Conservation (phyloP, 257 asterid species). For the Solanum medicagineum region DNA sequence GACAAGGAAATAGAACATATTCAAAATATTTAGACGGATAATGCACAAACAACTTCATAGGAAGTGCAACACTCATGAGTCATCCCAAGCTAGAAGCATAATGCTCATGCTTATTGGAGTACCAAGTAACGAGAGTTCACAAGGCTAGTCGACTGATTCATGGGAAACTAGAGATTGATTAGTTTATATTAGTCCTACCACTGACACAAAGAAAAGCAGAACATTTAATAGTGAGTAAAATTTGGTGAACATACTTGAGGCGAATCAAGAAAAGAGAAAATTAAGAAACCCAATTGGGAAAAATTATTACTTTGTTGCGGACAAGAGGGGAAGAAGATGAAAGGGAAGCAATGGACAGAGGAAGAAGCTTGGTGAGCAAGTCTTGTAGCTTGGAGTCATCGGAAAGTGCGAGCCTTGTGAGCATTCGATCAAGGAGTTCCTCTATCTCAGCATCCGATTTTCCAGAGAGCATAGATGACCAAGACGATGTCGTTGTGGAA, state of each 20-base stretch:
- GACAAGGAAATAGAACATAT: not conserved
- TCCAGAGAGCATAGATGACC: conserved; percentile 48
- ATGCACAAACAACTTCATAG: not conserved
- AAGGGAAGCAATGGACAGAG: conserved; percentile 78
- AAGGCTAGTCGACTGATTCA: not conserved
- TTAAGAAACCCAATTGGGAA: not conserved
- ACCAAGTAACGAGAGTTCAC: not conserved
- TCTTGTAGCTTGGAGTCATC: conserved; percentile 80
- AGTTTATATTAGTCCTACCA: not conserved
- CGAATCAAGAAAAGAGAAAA: not conserved
- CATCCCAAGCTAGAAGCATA: not conserved
- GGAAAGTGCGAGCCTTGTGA: conserved; percentile 88
- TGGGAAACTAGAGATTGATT: not conserved
- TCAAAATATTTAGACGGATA: not conserved
- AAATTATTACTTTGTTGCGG: conserved; percentile 64
- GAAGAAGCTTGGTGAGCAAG: conserved; percentile 87
- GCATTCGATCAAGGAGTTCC: conserved; percentile 81
- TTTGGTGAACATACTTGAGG: too few species aligned
- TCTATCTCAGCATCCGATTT: conserved; percentile 64
- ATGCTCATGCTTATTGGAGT: not conserved
- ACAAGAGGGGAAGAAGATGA: conserved; percentile 46
- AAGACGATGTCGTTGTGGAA: conserved; percentile 13
- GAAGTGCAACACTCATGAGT: not conserved
- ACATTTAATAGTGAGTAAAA: not conserved
- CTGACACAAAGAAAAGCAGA: not conserved